Base-by-base conservation (phyloP, 345 rosid genomes). In the Firmiana major region DNA sequence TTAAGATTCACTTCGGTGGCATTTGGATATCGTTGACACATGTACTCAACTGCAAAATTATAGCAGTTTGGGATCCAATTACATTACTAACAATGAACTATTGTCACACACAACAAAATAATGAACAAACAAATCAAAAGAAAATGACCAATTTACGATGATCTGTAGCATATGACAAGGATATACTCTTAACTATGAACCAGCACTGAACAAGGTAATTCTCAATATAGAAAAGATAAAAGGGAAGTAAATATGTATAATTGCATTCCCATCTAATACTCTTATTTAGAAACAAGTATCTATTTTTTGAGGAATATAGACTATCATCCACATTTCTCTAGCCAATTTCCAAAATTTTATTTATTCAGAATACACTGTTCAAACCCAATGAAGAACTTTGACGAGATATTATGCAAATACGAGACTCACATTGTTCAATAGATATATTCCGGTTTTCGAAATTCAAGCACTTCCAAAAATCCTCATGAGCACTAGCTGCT, bases 401-500 rank as follows among this genome's bases (percentile, higher is more conserved):
- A 53, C 16, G 4, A 49, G 7, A 31, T 4, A 36, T 73, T 1
- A 42, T 19, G 48, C 59, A 73, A 71, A 49, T 49, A 26, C 5
- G 16, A 59, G 78, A 85, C 98, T 91, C 87, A 96, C 99, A 94
- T 83, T 92, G 97, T 71, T 92, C 97, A 12, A 87, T 58, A 36
- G 97, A 90, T 77, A 94, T 88, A 76, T 89, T 91, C 74, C 83
- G 88, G 75, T 90, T 86, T 83, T 92, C 92, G 81, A 96, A 94
- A 85, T 92, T 88, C 87, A 96, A 87, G 86, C 88, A 84, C 85
- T 85, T 96, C 99, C 99, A 96, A 73, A 96, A 94, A 79, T 92
- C 98, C 83, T 96, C 99, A 87, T 96, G 98, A 62, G 95, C 88
- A 83, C 95, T 93, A 78, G 97, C 97, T 71, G 82, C 82, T 87